A percentile compares a stretch with the other conserved stretches of the same genome.
These are phyloP conservation scores for Solanum hybrid DNA, from an alignment of 305 asterid species.

Conservation along the genomic window DNA sequence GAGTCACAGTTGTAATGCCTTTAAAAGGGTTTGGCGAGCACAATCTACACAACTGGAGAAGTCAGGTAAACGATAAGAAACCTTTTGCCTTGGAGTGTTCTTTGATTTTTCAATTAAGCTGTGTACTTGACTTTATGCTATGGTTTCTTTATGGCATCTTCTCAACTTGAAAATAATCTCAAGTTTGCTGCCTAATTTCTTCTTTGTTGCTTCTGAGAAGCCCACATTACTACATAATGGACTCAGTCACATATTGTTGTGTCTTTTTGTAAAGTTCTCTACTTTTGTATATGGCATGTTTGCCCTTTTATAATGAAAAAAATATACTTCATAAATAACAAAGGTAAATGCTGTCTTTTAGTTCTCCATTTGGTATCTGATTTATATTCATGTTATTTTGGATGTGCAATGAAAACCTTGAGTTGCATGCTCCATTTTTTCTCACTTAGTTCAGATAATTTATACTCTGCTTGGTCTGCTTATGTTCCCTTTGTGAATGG, in stretches of 20 bases:
- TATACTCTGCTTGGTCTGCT: slow-evolving; percentile 1
- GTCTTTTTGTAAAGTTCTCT: neutral
- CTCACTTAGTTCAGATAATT: neutral
- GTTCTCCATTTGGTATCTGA: neutral
- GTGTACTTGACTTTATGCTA: neutral
- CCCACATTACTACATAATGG: neutral
- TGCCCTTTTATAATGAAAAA: neutral
- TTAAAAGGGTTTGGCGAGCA: slow-evolving; percentile 97
- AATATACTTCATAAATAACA: neutral
- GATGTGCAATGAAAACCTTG: neutral
- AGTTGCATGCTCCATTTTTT: neutral
- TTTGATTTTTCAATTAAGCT: neutral
- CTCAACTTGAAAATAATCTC: neutral
- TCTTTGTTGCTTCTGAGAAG: neutral
- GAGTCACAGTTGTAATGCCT: slow-evolving; percentile 93
- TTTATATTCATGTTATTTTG: neutral
- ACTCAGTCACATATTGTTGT: neutral
- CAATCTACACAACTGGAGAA: slow-evolving; percentile 94
- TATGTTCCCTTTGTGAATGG: slow-evolving; percentile 16
- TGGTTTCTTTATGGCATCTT: neutral
- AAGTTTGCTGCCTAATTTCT: neutral
- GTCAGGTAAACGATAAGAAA: slow-evolving; percentile 51
- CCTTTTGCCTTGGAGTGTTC: neutral
- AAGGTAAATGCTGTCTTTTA: neutral
- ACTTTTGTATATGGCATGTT: neutral